Conservation (phyloP, 371 early-diverging fungal species). For the Choanephora cucurbitarum region DNA sequence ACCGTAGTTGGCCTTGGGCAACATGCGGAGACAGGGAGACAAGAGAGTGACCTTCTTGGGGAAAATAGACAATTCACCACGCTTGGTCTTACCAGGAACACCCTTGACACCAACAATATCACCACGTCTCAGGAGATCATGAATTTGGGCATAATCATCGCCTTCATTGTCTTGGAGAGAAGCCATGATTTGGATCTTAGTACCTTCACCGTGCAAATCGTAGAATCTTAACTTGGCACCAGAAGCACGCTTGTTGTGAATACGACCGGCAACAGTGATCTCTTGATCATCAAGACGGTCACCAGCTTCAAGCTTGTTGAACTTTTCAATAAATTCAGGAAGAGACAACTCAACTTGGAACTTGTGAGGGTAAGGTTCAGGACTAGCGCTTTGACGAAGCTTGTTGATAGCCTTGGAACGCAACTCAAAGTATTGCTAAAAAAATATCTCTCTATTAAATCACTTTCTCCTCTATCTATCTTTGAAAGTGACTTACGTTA, state of each 20-base stretch:
- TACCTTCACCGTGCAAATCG: constrained; percentile 93
- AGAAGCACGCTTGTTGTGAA: constrained; percentile 86
- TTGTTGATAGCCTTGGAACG: constrained; percentile 83
- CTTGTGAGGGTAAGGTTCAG: constrained; percentile 97
- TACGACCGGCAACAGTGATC: constrained; percentile 84
- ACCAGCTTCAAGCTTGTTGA: constrained; percentile 67
- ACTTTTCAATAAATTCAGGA: constrained; percentile 88
- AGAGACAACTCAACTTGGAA: constrained; percentile 89
- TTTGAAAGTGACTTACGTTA: constrained; percentile 58
- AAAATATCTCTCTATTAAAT: not conserved
- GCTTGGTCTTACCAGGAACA: constrained; percentile 91
- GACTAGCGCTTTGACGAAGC: constrained; percentile 75
- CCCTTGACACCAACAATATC: constrained; percentile 98
- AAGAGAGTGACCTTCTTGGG: constrained; percentile 86
- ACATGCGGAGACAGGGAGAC: constrained; percentile 95
- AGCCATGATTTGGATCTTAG: constrained; percentile 96
- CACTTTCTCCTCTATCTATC: not conserved
- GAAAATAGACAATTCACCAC: constrained; percentile 97
- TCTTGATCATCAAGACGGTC: constrained; percentile 72
- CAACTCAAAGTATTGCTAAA: constrained; percentile 95
- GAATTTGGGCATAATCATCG: constrained; percentile 75
- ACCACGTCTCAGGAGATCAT: constrained; percentile 91
- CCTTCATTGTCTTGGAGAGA: constrained; percentile 78
- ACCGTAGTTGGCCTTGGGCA: constrained; percentile 97
- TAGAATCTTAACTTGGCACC: constrained; percentile 94